Conservation (phyloP, 1,139 yeast species). For the Suhomyces panamericanus region DNA sequence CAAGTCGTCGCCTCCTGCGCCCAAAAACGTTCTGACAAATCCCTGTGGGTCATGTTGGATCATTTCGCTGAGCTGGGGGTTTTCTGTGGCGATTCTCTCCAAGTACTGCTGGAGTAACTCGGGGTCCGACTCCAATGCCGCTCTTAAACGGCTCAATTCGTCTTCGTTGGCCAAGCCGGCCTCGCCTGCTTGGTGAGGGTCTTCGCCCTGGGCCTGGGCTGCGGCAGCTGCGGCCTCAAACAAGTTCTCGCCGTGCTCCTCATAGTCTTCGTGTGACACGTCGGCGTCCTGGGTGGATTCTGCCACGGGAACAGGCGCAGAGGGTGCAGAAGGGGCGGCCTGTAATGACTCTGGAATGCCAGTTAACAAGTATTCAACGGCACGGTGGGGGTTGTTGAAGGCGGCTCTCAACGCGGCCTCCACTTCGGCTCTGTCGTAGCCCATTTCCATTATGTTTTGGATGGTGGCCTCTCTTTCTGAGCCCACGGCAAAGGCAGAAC, state of each 20-base stretch:
- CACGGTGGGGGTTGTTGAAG: slow-evolving; percentile 96
- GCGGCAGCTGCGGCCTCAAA: slow-evolving; percentile 4
- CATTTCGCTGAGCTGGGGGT: slow-evolving; percentile 83
- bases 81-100: slow-evolving; percentile 78
- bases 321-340: slow-evolving; percentile 25
- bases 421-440: slow-evolving; percentile 84
- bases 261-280: slow-evolving; percentile 27
- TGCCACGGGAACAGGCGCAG: slow-evolving; percentile 27
- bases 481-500: slow-evolving; percentile 61
- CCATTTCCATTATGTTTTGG: slow-evolving; percentile 91
- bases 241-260: slow-evolving; percentile 22
- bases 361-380: slow-evolving; percentile 88
- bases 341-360: slow-evolving; percentile 78
- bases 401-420: slow-evolving; percentile 94
- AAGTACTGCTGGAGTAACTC: slow-evolving; percentile 83
- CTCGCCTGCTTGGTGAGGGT: slow-evolving; percentile 15
- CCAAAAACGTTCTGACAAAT: slow-evolving; percentile 70
- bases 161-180: slow-evolving; percentile 45
- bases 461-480: slow-evolving; percentile 67
- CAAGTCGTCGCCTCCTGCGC: slow-evolving; percentile 53
- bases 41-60: slow-evolving; percentile 87
- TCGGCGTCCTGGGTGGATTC: slow-evolving; percentile 24
- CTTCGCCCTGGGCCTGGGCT: slow-evolving; percentile 21
- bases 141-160: slow-evolving; percentile 67
- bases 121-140: slow-evolving; percentile 82